These are phyloP conservation scores for Gardenia jasminoides DNA, from an alignment of 257 asterid species.

Conservation along the genomic window DNA sequence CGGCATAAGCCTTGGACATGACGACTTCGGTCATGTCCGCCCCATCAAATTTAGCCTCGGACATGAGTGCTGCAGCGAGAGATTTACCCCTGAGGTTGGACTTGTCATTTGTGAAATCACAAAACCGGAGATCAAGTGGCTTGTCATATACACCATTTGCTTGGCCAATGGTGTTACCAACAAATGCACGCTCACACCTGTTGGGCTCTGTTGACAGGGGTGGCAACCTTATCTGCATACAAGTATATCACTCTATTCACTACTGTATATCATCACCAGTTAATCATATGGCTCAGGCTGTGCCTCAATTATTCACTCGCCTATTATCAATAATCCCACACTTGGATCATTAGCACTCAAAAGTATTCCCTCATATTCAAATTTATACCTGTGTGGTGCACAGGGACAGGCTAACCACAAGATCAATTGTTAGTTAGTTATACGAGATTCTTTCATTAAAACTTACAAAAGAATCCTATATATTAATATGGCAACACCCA, in stretches of 20 bases:
- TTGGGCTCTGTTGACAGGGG: conserved; percentile 84
- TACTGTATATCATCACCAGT: no score
- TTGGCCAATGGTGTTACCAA: conserved; percentile 93
- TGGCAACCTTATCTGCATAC: conserved; percentile 68
- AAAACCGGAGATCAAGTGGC: conserved; percentile 93
- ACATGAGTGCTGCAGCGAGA: conserved; percentile 89
- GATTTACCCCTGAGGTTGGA: conserved; percentile 91
- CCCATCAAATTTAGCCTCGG: conserved; percentile 95
- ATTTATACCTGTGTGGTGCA: no score
- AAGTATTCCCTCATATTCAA: no score
- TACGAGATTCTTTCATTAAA: neutral
- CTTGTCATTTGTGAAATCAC: conserved; percentile 88
- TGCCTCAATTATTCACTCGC: no score
- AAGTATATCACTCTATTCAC: no score
- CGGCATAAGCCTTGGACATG: conserved; percentile 98
- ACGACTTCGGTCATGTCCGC: conserved; percentile 94
- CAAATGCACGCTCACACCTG: conserved; percentile 90
- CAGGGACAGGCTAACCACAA: no score
- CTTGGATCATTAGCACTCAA: no score
- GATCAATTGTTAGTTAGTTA: neutral
- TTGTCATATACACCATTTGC: conserved; percentile 97
- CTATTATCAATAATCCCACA: no score
- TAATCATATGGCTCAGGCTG: no score
- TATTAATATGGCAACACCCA: neutral
- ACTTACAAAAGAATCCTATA: neutral